Conservation (phyloP, 192 early-diverging fungal species). For the Backusella luteola region DNA sequence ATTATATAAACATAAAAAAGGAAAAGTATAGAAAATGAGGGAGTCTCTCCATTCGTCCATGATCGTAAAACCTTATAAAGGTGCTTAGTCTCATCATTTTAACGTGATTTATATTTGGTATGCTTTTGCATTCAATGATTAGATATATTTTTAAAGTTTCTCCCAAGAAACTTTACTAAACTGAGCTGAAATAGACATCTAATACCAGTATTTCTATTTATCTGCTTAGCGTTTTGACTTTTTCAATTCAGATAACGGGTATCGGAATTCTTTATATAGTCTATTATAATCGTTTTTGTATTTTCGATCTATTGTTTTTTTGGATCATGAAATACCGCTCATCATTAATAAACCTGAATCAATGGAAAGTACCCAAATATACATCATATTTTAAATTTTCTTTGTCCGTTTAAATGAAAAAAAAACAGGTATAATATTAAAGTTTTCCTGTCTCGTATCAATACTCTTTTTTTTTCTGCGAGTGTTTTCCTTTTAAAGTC, state of each 20-base stretch:
- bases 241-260: background rate
- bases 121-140: background rate
- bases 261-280: background rate
- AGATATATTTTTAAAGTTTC: constrained; percentile 3
- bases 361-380: background rate
- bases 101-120: background rate
- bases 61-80: background rate
- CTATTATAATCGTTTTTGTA: background rate
- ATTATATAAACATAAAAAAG: background rate
- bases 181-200: background rate
- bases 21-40: background rate
- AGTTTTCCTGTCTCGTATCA: background rate
- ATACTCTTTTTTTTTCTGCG: background rate
- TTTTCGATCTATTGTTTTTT: background rate
- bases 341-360: background rate
- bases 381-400: background rate
- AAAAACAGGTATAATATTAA: background rate
- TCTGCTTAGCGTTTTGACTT: too few relatives aligned
- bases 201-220: background rate
- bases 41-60: background rate
- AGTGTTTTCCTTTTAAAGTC: background rate
- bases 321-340: background rate
- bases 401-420: background rate
- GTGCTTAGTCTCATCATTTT: background rate
- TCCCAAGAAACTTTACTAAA: background rate